Evolutionary conservation across 106 monocot species (phyloP).

Genomic region (Dendrobium catenatum): DNA sequence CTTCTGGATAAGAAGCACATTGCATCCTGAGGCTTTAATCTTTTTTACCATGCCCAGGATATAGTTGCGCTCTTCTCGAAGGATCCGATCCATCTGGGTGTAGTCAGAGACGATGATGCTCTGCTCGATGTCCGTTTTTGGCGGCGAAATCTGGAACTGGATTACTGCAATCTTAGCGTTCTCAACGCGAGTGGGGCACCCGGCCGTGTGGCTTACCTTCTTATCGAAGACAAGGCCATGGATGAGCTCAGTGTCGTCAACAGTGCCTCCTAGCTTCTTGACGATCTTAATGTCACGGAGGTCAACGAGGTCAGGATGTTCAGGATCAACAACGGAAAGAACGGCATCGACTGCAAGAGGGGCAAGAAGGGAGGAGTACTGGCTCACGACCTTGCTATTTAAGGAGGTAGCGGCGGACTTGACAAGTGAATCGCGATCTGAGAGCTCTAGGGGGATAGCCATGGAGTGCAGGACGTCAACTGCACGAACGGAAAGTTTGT

Average conservation of each 20-base stretch:
- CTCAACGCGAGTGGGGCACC: constrained; percentile 74
- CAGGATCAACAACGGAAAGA: constrained; percentile 70
- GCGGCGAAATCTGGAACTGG: constrained; percentile 94
- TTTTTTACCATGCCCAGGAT: constrained; percentile 91
- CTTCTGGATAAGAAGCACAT: constrained; percentile 91
- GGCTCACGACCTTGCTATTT: constrained; percentile 84
- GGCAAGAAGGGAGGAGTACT: constrained; percentile 91
- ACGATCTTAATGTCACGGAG: constrained; percentile 72
- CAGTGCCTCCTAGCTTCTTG: constrained; percentile 91
- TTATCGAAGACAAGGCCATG: constrained; percentile 82
- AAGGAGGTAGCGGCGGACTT: constrained; percentile 92
- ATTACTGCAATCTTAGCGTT: constrained; percentile 93
- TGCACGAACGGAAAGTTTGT: constrained; percentile 51
- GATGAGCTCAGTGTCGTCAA: constrained; percentile 83
- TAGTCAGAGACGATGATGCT: constrained; percentile 88
- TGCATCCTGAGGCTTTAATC: constrained; percentile 80
- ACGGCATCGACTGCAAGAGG: constrained; percentile 83
- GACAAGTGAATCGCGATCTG: constrained; percentile 76
- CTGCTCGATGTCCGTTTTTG: constrained; percentile 96
- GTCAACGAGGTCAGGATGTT: constrained; percentile 75
- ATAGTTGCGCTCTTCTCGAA: constrained; percentile 87
- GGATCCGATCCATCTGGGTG: constrained; percentile 89
- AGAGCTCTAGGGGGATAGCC: constrained; percentile 69
- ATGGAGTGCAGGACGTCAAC: constrained; percentile 55
- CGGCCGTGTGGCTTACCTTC: constrained; percentile 77